These are phyloP conservation scores for Epichloe brachyelytri DNA, from an alignment of 2,329 filamentous ascomycete genomes.

Conservation along the genomic window DNA sequence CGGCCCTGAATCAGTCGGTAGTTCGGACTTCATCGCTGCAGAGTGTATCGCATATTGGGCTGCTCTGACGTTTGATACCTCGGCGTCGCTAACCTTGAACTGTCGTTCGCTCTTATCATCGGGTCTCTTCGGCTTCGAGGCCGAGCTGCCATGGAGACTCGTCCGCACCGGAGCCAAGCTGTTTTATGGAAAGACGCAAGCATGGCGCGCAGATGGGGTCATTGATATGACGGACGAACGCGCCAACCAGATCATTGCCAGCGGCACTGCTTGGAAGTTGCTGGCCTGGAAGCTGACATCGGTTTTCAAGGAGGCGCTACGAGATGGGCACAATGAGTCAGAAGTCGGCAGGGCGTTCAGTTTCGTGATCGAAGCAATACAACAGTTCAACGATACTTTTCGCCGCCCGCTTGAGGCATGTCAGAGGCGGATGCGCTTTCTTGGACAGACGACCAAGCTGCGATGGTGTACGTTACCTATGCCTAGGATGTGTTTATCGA, in stretches of 20 bases:
- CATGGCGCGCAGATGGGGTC: slow-evolving; percentile 13
- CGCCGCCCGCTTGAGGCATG: slow-evolving; percentile 17
- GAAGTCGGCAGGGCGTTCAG: slow-evolving; percentile 15
- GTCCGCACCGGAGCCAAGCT: slow-evolving; percentile 17
- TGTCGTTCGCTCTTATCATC: slow-evolving; percentile 25
- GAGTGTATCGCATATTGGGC: slow-evolving; percentile 29
- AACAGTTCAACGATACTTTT: slow-evolving; percentile 16
- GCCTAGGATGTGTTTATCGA: too few relatives aligned
- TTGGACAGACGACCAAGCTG: slow-evolving; percentile 17
- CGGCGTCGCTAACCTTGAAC: slow-evolving; percentile 27
- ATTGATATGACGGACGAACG: slow-evolving; percentile 18
- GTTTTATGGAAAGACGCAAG: slow-evolving; percentile 15
- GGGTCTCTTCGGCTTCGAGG: slow-evolving; percentile 21
- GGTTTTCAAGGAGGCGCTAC: slow-evolving; percentile 19
- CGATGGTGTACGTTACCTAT: slow-evolving; percentile 17
- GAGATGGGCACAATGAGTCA: slow-evolving; percentile 19
- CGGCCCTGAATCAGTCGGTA: slow-evolving; percentile 15
- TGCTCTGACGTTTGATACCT: slow-evolving; percentile 28
- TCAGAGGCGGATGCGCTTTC: slow-evolving; percentile 18
- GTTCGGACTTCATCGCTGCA: slow-evolving; percentile 20
- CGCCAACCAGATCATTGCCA: slow-evolving; percentile 19
- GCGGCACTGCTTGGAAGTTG: slow-evolving; percentile 17
- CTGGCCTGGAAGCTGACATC: slow-evolving; percentile 20
- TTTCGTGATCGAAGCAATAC: slow-evolving; percentile 14
- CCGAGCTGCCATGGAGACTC: slow-evolving; percentile 17